Conservation (phyloP, 2,329 filamentous ascomycete genomes). For the Cladophialophora immunda region DNA sequence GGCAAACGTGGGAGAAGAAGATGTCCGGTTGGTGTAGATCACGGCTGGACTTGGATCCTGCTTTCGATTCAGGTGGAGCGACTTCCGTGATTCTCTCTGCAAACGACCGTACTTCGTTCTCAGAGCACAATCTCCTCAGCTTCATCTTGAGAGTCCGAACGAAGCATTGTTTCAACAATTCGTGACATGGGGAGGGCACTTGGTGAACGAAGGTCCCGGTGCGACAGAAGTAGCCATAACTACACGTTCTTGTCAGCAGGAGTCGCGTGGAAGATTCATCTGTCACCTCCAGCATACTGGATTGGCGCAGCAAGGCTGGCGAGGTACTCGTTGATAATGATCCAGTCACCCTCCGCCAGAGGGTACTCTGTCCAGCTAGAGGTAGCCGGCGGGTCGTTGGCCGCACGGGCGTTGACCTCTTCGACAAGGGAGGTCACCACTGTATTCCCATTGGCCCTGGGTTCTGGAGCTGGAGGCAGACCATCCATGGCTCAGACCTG, state of each 20-base stretch:
- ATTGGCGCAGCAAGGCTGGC: neutral
- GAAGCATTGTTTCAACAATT: neutral
- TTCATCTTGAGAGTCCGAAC: neutral
- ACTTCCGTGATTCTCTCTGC: neutral
- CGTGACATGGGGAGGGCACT: neutral
- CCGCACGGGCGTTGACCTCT: neutral
- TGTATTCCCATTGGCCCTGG: too few relatives aligned
- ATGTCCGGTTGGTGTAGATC: neutral
- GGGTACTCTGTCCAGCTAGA: neutral
- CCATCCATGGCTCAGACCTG: neutral
- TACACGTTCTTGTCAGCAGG: neutral
- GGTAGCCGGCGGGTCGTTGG: neutral
- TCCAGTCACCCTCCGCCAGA: neutral
- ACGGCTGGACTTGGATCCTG: neutral
- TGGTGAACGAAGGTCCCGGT: neutral
- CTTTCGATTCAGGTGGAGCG: neutral
- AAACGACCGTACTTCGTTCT: neutral
- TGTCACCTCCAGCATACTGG: neutral
- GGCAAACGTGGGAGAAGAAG: neutral
- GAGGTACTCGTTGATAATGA: neutral
- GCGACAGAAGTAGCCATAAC: neutral
- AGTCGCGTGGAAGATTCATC: neutral
- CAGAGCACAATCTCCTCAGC: neutral
- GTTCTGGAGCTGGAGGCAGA: neutral
- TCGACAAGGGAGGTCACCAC: neutral